Base-by-base conservation (phyloP, 1,284 basidiomycete species). In the Kwoniella shivajii region DNA sequence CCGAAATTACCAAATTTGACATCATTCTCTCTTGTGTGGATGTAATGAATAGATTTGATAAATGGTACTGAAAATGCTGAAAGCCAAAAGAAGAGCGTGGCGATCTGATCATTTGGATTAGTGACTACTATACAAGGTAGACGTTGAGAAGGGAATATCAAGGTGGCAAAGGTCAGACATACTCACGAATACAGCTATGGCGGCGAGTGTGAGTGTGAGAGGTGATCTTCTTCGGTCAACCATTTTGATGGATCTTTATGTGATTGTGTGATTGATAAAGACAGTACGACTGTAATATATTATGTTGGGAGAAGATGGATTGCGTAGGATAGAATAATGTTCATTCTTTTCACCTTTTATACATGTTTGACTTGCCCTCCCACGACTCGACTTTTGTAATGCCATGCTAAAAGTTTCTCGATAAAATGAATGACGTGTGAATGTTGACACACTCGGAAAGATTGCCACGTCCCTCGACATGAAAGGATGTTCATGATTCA, bases 51-150 rank as follows among this genome's bases (percentile, higher is more conserved):
- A 16, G 43, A 30, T 46, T 71, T 69, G 62, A 68, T 68, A 58
- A 56, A 70, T 1, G 72, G 71, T 9, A 61, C 61, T 0, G 67
- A 69, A 56, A 75, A 70, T 3, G 68, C 65, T 4, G 65, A 59
- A 24, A 73, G 59, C 71, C 72, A 75, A 60, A 69, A 71, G 62
- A 72, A 68, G 39, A 75, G 60, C n/a, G 70, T 64, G 6, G 64
- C 69, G 31, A 63, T 54, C 69, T 71, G 41, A 6, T 18, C 14
- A 29, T 16, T 13, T 7, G n/a, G 22, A 20, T 3, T 20, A 20
- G 22, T 26, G 20, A 45, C 48, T n/a, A n/a, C 30, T 29, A 5
- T 4, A n/a, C 11, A 16, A 16, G n/a, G 36, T 29, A 11, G 13
- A 29, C 18, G 56, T 6, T 18, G 33, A 24, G 33, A 46, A 33